Evolutionary conservation across 495 filamentous ascomycete species (phyloP), one percentile per base, ranked within the genome.

Genomic region (Tuber indicum): DNA sequence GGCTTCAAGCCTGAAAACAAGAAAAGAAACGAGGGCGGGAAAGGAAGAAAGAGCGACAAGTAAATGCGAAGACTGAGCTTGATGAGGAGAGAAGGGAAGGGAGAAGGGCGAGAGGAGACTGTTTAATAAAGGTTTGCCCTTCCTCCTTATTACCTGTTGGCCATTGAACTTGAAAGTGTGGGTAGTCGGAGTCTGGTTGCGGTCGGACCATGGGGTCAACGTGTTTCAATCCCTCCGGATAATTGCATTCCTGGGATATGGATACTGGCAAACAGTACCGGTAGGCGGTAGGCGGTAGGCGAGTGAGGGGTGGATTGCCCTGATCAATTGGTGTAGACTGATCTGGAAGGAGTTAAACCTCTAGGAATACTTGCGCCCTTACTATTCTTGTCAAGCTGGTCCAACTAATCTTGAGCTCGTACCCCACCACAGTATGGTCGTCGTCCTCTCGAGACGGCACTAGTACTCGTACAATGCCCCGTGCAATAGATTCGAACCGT

Each of bases 1-100:
- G 77, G 75, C 77, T 72, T 79, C 77, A 79, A 79, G 77, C 75
- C 77, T 71, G 75, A 79, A 77, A 77, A 76, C 72, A 71, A 71
- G 62, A 72, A 78, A 45, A 66, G 71, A 23, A 74, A 43, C 14
- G 77, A 72, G 47, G 66, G 72, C 75, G 77, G 77, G 43, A 45
- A 66, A 66, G 58, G 4, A 36, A 32, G n/a, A 77, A 74, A 74
- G 66, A 77, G 43, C 26, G 71, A 77, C 72, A 74, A 79, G 73
- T 44, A 72, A 79, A 72, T 69, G 75, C 72, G 72, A 77, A 74
- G 75, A 77, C 52, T 71, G 46, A 77, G 75, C 72, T 72, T 72
- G 72, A 76, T 74, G 66, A 62, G 45, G 66, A 66, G 43, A 44
- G 46, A 74, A 45, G 72, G 41, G 19, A 58, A 70, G 6, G 23